These are phyloP conservation scores for Scleroderma bovista DNA, from an alignment of 768 basidiomycete species.

Conservation along the genomic window DNA sequence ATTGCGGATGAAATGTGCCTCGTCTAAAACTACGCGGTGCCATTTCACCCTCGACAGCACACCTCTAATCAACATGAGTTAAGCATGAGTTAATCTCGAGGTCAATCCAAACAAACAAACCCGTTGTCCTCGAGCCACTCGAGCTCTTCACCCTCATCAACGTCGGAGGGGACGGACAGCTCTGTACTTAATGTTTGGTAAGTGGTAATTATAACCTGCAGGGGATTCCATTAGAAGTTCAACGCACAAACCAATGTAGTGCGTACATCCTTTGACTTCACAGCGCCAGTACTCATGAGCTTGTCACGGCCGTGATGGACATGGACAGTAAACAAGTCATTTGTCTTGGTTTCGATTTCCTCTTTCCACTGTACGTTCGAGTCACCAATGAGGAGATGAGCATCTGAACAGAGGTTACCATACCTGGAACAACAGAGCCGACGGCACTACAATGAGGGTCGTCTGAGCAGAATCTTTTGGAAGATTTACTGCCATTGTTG, in stretches of 20 bases:
- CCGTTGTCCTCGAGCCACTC: slow-evolving; percentile 47
- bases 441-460: slow-evolving; percentile 72
- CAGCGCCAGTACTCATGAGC: slow-evolving; percentile 45
- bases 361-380: slow-evolving; percentile 54
- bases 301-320: slow-evolving; percentile 73
- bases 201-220: slow-evolving; percentile 67
- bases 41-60: slow-evolving; percentile 56
- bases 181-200: slow-evolving; percentile 68
- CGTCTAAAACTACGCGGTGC: slow-evolving; percentile 70
- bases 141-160: slow-evolving; percentile 41
- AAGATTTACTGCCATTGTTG: slow-evolving; percentile 65
- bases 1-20: slow-evolving; percentile 74
- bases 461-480: slow-evolving; percentile 45
- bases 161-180: slow-evolving; percentile 46
- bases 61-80: slow-evolving; percentile 36
- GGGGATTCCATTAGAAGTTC: slow-evolving; percentile 1
- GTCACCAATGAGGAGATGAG: not conserved
- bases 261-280: slow-evolving; percentile 50
- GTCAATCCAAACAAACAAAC: slow-evolving; percentile 23
- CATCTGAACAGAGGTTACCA: slow-evolving; percentile 4
- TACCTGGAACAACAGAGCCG: slow-evolving; percentile 69
- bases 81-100: not conserved
- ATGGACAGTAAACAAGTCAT: slow-evolving; percentile 54
- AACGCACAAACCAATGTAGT: not conserved
- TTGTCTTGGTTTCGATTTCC: slow-evolving; percentile 65